A percentile compares a stretch with the other conserved stretches of the same genome.
Conservation (phyloP, 106 monocot species). For the Dioscorea dumetorum region DNA sequence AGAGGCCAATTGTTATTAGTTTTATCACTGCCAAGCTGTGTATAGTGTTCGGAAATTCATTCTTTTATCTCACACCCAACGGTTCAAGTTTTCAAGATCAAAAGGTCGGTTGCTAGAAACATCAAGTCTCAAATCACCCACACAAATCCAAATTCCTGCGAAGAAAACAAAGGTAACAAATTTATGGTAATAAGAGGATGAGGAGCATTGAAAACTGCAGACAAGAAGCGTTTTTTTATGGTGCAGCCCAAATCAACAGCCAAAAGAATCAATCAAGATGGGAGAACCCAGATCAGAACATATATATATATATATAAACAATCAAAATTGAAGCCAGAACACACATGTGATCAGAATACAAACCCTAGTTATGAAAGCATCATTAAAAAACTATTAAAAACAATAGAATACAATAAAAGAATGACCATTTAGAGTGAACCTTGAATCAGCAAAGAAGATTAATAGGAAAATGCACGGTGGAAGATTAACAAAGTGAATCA, state of each 20-base stretch:
- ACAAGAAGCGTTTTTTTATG: constrained; percentile 48
- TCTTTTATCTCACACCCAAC: not conserved
- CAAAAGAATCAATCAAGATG: constrained; percentile 33
- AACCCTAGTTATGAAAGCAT: too few species aligned
- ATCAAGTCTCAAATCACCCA: constrained; percentile 10
- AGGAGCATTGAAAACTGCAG: constrained; percentile 22
- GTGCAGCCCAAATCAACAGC: constrained; percentile 21
- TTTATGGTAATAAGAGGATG: constrained; percentile 23
- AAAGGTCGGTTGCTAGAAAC: not conserved
- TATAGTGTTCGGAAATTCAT: not conserved
- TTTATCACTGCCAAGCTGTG: not conserved
- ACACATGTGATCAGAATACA: not conserved
- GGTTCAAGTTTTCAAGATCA: not conserved
- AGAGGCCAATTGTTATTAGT: constrained; percentile 1
- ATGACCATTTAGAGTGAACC: too few species aligned
- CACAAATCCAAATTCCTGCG: constrained; percentile 8
- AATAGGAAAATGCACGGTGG: too few species aligned
- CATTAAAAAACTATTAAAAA: too few species aligned
- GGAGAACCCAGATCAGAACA: constrained; percentile 13
- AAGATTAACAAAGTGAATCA: too few species aligned
- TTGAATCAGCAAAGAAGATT: too few species aligned
- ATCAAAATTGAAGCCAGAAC: constrained; percentile 8
- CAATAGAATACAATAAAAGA: too few species aligned
- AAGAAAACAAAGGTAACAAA: constrained; percentile 26
- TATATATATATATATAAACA: not conserved